Evolutionary conservation across 164 flowering plant genomes (phyloP).

Genomic region (Dillenia suffruticosa): DNA sequence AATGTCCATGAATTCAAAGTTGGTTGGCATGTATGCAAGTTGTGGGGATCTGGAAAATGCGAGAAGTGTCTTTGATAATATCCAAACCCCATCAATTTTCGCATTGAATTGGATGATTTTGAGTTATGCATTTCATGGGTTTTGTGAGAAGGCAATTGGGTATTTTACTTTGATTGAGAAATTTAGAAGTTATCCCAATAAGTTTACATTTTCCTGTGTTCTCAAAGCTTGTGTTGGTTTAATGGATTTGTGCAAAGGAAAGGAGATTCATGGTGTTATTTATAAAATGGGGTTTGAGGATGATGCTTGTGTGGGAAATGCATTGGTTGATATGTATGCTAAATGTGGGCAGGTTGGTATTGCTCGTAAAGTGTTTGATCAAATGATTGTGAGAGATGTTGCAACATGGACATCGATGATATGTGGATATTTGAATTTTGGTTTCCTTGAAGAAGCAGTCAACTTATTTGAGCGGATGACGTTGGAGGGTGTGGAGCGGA

Average conservation of each 20-base stretch:
- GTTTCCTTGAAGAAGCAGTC: constrained; percentile 25
- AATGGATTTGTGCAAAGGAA: constrained; percentile 52
- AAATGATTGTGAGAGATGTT: constrained; percentile 41
- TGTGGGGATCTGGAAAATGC: constrained; percentile 53
- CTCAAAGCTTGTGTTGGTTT: constrained; percentile 64
- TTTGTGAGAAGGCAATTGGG: constrained; percentile 29
- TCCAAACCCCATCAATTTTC: constrained; percentile 24
- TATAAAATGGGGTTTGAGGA: constrained; percentile 27
- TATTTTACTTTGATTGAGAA: constrained; percentile 39
- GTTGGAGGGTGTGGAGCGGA: constrained; percentile 47
- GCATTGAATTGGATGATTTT: constrained; percentile 53
- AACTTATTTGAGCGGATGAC: constrained; percentile 43
- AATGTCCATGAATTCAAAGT: constrained; percentile 36
- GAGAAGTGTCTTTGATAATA: constrained; percentile 17
- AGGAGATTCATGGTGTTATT: constrained; percentile 34
- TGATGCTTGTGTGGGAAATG: constrained; percentile 41
- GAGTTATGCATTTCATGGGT: constrained; percentile 32
- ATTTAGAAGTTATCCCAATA: constrained; percentile 32
- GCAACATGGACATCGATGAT: constrained; percentile 72
- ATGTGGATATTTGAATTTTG: constrained; percentile 41
- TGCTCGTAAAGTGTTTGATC: constrained; percentile 52
- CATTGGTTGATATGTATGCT: constrained; percentile 56
- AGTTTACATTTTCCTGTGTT: constrained; percentile 43
- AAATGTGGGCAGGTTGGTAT: constrained; percentile 40
- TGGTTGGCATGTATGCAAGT: constrained; percentile 55